Evolutionary conservation across 805 yeast species (phyloP).

Genomic region (Brettanomyces naardenensis): DNA sequence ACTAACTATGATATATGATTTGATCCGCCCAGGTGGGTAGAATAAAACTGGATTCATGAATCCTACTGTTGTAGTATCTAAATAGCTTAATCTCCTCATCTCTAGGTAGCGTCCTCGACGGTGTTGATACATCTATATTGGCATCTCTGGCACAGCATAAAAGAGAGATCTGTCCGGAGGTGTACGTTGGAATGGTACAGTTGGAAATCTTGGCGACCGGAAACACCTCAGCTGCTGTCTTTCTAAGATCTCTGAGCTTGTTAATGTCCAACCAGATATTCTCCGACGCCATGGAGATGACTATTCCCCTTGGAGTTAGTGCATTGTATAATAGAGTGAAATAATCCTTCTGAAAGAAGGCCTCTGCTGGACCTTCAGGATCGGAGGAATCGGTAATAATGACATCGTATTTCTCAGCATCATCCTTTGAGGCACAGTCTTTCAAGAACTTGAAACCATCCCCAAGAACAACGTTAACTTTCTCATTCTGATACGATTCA

Average conservation of each 20-base stretch:
- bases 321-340: slow-evolving; percentile 61
- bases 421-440: slow-evolving; percentile 26
- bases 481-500: slow-evolving; percentile 50
- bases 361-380: slow-evolving; percentile 92
- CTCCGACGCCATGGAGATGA: slow-evolving; percentile 79
- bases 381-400: slow-evolving; percentile 90
- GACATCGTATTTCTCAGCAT: slow-evolving; percentile 56
- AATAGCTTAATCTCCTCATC: slow-evolving; percentile 42
- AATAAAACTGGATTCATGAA: slow-evolving; percentile 69
- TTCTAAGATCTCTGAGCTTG: slow-evolving; percentile 39
- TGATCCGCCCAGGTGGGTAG: slow-evolving; percentile 70
- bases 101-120: slow-evolving; percentile 38
- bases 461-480: slow-evolving; percentile 57
- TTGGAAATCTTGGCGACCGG: slow-evolving; percentile 58
- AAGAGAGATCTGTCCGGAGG: slow-evolving; percentile 82
- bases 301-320: slow-evolving; percentile 46
- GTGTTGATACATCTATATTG: slow-evolving; percentile 36
- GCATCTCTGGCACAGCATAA: slow-evolving; percentile 60
- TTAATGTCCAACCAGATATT: slow-evolving; percentile 67
- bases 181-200: slow-evolving; percentile 81
- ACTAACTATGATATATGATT: slow-evolving; percentile 11
- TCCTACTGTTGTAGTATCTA: slow-evolving; percentile 55
- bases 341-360: slow-evolving; percentile 72
- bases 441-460: slow-evolving; percentile 81
- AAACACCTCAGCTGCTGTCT: slow-evolving; percentile 48